These are phyloP conservation scores for Herpetomonas tarakana DNA, from an alignment of 208 protist species.

Conservation along the genomic window DNA sequence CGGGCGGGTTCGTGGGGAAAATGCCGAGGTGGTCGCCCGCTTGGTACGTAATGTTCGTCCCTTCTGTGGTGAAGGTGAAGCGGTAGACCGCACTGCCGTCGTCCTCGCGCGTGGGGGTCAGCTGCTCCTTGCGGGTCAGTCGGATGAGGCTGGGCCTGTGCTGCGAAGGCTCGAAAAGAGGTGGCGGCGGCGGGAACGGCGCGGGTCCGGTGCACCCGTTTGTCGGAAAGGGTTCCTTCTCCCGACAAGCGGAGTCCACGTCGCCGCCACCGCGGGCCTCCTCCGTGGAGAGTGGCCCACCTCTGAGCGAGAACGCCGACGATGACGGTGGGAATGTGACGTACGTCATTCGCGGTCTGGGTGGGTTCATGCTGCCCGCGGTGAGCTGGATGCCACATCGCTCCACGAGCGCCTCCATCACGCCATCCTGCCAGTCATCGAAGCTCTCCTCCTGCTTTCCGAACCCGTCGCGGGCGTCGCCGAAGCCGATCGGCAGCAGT, in stretches of 20 bases:
- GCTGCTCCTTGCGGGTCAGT: slow-evolving; percentile 31
- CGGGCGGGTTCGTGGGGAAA: slow-evolving; percentile 75
- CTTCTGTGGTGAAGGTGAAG: slow-evolving; percentile 25
- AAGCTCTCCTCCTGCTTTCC: slow-evolving; percentile 52
- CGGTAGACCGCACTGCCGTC: slow-evolving; percentile 65
- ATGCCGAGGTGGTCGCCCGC: slow-evolving; percentile 94
- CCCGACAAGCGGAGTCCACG: no score
- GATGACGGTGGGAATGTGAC: slow-evolving; percentile 10
- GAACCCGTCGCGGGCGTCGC: slow-evolving; percentile 45
- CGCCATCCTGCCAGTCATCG: slow-evolving; percentile 64
- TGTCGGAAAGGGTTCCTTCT: no score
- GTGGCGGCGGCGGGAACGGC: slow-evolving; percentile 42
- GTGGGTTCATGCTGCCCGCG: slow-evolving; percentile 19
- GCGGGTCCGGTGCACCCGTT: background rate
- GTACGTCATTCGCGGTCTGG: slow-evolving; percentile 43
- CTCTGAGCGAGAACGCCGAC: no score
- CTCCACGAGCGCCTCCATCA: slow-evolving; percentile 36
- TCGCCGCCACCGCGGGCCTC: background rate
- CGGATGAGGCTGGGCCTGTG: slow-evolving; percentile 37
- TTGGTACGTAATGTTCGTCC: slow-evolving; percentile 74
- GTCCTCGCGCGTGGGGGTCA: slow-evolving; percentile 29
- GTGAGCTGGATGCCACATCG: slow-evolving; percentile 30
- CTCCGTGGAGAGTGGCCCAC: background rate
- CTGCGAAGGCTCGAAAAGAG: slow-evolving; percentile 56
- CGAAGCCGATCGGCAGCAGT: slow-evolving; percentile 52